These are phyloP conservation scores for Lactifluus hygrophoroides DNA, from an alignment of 768 basidiomycete species.

Conservation along the genomic window DNA sequence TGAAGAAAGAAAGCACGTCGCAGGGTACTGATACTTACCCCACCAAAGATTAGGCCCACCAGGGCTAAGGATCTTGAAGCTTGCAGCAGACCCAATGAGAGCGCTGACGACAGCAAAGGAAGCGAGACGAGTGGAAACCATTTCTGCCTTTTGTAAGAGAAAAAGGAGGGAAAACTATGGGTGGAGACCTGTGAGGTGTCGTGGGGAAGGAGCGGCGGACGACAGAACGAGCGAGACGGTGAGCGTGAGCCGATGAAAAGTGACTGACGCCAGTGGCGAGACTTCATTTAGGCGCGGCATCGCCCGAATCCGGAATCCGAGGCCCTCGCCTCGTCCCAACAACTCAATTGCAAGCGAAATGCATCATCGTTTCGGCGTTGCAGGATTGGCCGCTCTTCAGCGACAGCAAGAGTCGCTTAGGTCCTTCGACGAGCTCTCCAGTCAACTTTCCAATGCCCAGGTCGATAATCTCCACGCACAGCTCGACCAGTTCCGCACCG, in stretches of 20 bases:
- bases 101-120: slow-evolving; percentile 32
- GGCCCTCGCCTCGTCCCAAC: too few relatives aligned
- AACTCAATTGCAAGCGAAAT: too few relatives aligned
- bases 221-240: neutral
- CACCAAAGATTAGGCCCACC: slow-evolving; percentile 43
- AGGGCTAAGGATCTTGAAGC: slow-evolving; percentile 40
- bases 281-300: neutral
- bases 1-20: neutral
- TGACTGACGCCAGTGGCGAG: neutral
- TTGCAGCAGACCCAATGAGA: slow-evolving; percentile 33
- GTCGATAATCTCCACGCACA: slow-evolving; percentile 73
- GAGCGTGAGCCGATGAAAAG: neutral
- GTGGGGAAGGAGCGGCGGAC: slow-evolving; percentile 1
- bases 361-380: slow-evolving; percentile 70
- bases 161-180: neutral
- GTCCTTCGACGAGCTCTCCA: slow-evolving; percentile 77
- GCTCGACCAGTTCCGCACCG: slow-evolving; percentile 74
- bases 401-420: slow-evolving; percentile 74
- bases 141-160: slow-evolving; percentile 9
- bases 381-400: slow-evolving; percentile 83
- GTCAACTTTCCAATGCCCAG: slow-evolving; percentile 66
- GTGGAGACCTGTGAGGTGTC: slow-evolving; percentile 7
- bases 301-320: neutral
- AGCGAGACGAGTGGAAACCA: slow-evolving; percentile 30
- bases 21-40: slow-evolving; percentile 40